Evolutionary conservation across 1,284 basidiomycete species (phyloP), one percentile per base, ranked within the genome.

Genomic region (Prillingera fragicola): DNA sequence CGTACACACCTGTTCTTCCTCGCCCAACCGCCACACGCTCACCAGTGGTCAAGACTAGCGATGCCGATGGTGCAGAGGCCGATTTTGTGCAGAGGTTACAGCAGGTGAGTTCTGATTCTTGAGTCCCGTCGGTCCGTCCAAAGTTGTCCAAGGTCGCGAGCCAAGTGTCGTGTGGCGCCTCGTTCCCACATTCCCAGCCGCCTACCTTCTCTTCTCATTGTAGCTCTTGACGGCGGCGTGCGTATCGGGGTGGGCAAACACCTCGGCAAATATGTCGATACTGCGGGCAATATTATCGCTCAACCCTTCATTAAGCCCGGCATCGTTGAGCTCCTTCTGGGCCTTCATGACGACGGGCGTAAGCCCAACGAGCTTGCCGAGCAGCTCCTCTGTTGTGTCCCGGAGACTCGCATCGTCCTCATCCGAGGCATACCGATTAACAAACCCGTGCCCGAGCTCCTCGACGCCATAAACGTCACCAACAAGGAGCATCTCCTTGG

Each of bases 241-340:
- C 17, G 48, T 54, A 14, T 27, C 31, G 2, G 48, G 48, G 18
- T 44, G 17, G 13, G 19, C 41, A 15, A 46, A 54, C 12, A 43
- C 45, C 22, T 47, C 39, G 14, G 45, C 44, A 22, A 54, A 50
- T 12, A 52, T 43, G 25, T 52, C 43, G 19, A 52, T 48, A 21
- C 45, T 48, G 8, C 33, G 23, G 24, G 13, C 25, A 31, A 52
- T 52, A 5, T 29, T 34, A 6, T 33, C 33, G 25, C 37, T 15
- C 14, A 48, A 40, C 12, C 35, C 33, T 17, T 12, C 10, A 17
- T 52, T 48, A 23, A 52, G 21, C 50, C 50, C 48, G 22, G 37
- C 36, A 45, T 52, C 50, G 15, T 45, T 44, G 18, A 52, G 46
- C 29, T 36, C 40, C 46, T 52, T 52, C 33, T 52, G 50, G 24